Conservation (phyloP, 2,329 filamentous ascomycete genomes). For the Aspergillus pseudonomiae region DNA sequence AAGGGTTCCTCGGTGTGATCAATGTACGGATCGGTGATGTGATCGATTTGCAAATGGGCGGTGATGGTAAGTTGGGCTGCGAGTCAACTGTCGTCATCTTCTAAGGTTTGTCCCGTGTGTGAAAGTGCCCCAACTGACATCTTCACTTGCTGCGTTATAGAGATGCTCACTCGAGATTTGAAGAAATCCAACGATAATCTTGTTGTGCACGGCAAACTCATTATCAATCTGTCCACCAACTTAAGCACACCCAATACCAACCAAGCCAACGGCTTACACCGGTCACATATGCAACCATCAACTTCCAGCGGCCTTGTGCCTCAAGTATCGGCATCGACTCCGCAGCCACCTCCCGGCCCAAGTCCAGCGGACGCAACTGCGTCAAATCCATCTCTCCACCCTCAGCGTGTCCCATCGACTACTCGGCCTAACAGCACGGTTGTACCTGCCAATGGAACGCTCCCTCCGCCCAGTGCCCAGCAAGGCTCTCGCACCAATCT, state of each 20-base stretch:
- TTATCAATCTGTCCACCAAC: conserved; percentile 94
- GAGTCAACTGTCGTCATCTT: not conserved
- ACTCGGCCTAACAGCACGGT: conserved; percentile 44
- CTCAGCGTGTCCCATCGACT: conserved; percentile 38
- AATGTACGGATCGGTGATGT: conserved; percentile 95
- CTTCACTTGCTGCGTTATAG: conserved; percentile 45
- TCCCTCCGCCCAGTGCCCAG: conserved; percentile 38
- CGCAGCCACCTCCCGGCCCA: conserved; percentile 32
- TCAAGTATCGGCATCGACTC: conserved; percentile 32
- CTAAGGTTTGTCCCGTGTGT: not conserved
- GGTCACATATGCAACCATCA: conserved; percentile 37
- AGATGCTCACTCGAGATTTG: conserved; percentile 96
- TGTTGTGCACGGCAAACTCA: conserved; percentile 95
- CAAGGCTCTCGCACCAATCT: conserved; percentile 60
- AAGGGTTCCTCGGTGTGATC: conserved; percentile 96
- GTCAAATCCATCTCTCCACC: conserved; percentile 38
- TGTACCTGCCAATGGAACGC: conserved; percentile 43
- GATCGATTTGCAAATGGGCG: conserved; percentile 84
- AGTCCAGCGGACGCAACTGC: conserved; percentile 32
- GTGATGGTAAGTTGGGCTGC: conserved; percentile 71
- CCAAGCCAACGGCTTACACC: conserved; percentile 47
- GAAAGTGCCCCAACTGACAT: not conserved
- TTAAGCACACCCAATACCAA: conserved; percentile 68
- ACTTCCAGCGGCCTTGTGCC: conserved; percentile 44
- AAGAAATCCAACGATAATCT: conserved; percentile 99